Evolutionary conservation across 225 moss, liverwort and hornwort genomes (phyloP), one percentile per base, ranked within the genome.

Genomic region (Physcomitrium patens): DNA sequence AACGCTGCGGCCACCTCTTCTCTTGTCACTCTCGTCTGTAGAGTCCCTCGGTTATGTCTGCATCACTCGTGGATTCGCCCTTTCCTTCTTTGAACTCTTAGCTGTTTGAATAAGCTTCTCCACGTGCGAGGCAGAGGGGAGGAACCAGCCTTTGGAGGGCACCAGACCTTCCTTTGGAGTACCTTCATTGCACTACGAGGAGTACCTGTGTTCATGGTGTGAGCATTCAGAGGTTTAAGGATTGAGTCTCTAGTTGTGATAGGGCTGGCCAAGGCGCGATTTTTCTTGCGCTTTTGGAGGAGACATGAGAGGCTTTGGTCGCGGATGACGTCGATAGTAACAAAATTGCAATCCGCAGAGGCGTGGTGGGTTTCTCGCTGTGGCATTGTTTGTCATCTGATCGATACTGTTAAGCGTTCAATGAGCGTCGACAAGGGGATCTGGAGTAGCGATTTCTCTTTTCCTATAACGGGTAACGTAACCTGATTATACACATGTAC

Each of bases 351-450:
- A 24, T 23, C 24, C 27, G 26, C 11, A 26, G 8, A 26, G 26
- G 27, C 14, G 14, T 10, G 12, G 59, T 23, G 24, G 59, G 27
- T 17, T 23, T 27, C 14, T 59, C 17, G 59, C 12, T 59, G 24
- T 17, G 12, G 23, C 3, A 12, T 59, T 12, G 6, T 28, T 13
- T 27, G 20, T 12, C 26, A 5, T 28, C 24, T 60, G 60, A 28
- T 60, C 60, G 60, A 15, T 28, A 24, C 28, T 13, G 3, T 28
- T 27, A 10, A 18, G 5, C 5, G 26, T 60, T 24, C 27, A 58
- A 58, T 58, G 57, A 58, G 57, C 57, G 23, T 58, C 57, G 57
- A 12, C 57, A 4, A 58, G 57, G 28, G 14, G 60, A 60, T 24
- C 60, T 28, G 15, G 19, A 54, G 19, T n/a, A 54, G 8, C 54